phyloP scores from a whole-genome alignment of 2,329 filamentous ascomycete species.

The Ophiocordyceps sinensis region DNA sequence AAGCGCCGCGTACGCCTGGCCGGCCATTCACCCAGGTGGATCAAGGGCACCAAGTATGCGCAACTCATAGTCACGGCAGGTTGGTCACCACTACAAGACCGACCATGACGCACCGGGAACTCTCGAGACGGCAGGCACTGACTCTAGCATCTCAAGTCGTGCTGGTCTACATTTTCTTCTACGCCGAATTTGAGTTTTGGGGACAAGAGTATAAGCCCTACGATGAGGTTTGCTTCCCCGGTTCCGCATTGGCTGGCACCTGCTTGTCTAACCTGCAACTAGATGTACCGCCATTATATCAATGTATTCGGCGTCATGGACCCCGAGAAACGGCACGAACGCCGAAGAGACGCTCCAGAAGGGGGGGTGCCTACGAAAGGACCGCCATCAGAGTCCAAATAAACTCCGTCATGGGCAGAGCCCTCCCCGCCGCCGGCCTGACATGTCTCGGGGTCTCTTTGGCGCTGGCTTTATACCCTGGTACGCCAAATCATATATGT shows the following conservation, averaged over 20 bases:
- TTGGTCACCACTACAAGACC: conserved; percentile 18
- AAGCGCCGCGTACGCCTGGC: conserved; percentile 53
- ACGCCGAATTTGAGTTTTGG: conserved; percentile 28
- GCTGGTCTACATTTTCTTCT: conserved; percentile 24
- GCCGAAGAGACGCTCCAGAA: conserved; percentile 15
- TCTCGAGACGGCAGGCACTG: not conserved
- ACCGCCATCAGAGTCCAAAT: conserved; percentile 12
- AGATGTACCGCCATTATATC: conserved; percentile 22
- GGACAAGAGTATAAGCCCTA: conserved; percentile 26
- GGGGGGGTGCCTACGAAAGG: conserved; percentile 7
- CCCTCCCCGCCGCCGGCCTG: not conserved
- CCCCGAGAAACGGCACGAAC: conserved; percentile 26
- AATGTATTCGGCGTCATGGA: conserved; percentile 25
- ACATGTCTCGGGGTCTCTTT: not conserved
- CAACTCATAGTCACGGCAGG: conserved; percentile 46
- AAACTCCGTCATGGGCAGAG: conserved; percentile 6
- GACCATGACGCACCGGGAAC: not conserved
- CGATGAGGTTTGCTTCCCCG: conserved; percentile 20
- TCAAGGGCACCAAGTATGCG: conserved; percentile 47
- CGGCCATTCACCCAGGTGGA: conserved; percentile 47
- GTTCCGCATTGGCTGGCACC: not conserved
- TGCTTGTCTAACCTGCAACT: not conserved
- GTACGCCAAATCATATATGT: not conserved
- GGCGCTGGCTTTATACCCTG: not conserved
- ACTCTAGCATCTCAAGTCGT: conserved; percentile 14